A percentile compares a stretch with the other conserved stretches of the same genome.
Evolutionary conservation across 345 rosid genomes (phyloP).

Genomic region (Erodium maritimum): DNA sequence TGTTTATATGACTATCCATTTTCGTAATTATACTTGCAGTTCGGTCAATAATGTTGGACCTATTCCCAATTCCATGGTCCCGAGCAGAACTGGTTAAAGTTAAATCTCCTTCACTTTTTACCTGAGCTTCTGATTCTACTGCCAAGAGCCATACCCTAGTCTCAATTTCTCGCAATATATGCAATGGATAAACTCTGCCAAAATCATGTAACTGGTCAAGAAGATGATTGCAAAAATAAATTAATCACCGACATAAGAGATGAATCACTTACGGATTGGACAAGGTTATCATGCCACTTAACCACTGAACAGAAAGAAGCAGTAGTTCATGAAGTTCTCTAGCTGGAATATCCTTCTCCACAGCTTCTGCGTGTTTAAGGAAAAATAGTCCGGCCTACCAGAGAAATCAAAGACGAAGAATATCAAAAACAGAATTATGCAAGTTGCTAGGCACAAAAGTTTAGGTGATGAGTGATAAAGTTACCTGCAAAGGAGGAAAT

Average conservation of each 20-base stretch:
- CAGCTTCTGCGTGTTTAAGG: constrained; percentile 85
- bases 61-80: constrained; percentile 34
- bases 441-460: neutral
- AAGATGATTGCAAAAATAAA: constrained; percentile 5
- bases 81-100: constrained; percentile 27
- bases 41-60: constrained; percentile 60
- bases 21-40: constrained; percentile 76
- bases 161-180: constrained; percentile 92
- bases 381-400: constrained; percentile 88
- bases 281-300: constrained; percentile 78
- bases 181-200: constrained; percentile 79
- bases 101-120: constrained; percentile 52
- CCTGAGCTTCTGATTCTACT: constrained; percentile 90
- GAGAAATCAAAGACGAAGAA: constrained; percentile 5
- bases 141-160: constrained; percentile 96
- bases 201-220: constrained; percentile 19
- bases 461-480: neutral
- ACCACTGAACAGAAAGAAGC: constrained; percentile 90
- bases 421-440: constrained; percentile 2
- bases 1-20: constrained; percentile 85
- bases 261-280: constrained; percentile 63
- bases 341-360: constrained; percentile 93
- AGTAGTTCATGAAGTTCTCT: constrained; percentile 83
- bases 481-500: constrained; percentile 78
- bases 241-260: constrained; percentile 6